Conservation (phyloP, 1,284 basidiomycete species). For the Ustilago curta region DNA sequence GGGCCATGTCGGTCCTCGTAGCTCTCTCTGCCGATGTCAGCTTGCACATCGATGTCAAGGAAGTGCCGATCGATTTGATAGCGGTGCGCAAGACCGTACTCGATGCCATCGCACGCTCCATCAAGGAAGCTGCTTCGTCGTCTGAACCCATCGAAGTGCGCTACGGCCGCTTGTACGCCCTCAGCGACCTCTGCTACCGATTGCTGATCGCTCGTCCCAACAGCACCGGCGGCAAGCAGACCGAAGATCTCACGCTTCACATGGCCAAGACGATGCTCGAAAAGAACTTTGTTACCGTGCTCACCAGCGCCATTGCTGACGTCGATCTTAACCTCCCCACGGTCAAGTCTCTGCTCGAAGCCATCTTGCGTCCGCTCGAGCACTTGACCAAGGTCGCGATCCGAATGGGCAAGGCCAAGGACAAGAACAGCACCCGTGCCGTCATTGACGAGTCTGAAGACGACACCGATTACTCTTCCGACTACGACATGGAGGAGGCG, state of each 20-base stretch:
- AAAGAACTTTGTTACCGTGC: constrained; percentile 90
- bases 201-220: constrained; percentile 83
- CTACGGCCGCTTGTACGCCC: constrained; percentile 88
- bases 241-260: constrained; percentile 86
- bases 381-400: constrained; percentile 94
- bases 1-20: constrained; percentile 91
- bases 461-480: constrained; percentile 36
- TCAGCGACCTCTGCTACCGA: constrained; percentile 88
- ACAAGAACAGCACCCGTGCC: constrained; percentile 34
- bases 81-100: constrained; percentile 88
- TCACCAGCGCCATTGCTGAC: constrained; percentile 90
- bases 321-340: constrained; percentile 96
- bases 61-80: constrained; percentile 78
- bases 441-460: constrained; percentile 47
- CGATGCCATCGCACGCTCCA: constrained; percentile 85
- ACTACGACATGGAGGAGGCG: constrained; percentile 55
- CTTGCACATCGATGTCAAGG: constrained; percentile 77
- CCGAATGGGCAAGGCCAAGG: constrained; percentile 85
- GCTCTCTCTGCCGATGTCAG: constrained; percentile 88
- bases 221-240: constrained; percentile 49
- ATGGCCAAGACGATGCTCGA: constrained; percentile 98
- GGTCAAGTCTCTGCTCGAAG: constrained; percentile 84
- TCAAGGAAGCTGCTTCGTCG: constrained; percentile 80
- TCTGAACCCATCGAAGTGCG: constrained; percentile 79
- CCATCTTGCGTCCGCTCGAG: constrained; percentile 89